A percentile compares a stretch with the other conserved stretches of the same genome.
These are phyloP conservation scores for Symbiodinium natans DNA, from an alignment of 73 alveolate species.

Conservation along the genomic window DNA sequence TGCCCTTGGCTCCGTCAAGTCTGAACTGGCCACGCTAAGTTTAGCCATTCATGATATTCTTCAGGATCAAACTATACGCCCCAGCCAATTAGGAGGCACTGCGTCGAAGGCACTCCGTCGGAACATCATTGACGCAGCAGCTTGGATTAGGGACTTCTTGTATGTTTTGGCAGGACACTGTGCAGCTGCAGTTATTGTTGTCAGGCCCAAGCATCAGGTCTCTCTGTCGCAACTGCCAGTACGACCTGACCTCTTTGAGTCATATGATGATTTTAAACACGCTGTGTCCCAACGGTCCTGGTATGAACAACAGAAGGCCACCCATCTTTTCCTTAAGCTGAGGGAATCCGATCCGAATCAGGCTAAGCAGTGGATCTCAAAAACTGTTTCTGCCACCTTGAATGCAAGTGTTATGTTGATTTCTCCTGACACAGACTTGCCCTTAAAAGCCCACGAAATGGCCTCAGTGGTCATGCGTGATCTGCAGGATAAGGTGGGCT, in stretches of 20 bases:
- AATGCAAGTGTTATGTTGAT: neutral
- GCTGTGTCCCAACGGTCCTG: neutral
- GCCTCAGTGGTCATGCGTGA: neutral
- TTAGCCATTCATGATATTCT: neutral
- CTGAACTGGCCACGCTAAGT: neutral
- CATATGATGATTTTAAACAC: neutral
- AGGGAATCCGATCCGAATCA: neutral
- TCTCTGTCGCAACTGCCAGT: neutral
- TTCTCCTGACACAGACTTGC: neutral
- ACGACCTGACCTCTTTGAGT: neutral
- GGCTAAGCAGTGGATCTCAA: neutral
- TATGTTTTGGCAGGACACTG: neutral
- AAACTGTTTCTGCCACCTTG: neutral
- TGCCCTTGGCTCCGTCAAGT: neutral
- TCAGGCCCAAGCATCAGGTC: neutral
- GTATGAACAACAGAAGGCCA: neutral
- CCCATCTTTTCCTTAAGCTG: neutral
- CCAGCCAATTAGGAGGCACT: neutral
- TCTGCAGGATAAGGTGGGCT: neutral
- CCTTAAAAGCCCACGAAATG: neutral
- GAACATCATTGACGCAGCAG: neutral
- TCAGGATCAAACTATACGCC: neutral
- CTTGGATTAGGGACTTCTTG: neutral
- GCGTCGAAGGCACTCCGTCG: neutral
- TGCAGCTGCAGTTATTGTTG: neutral